Evolutionary conservation across 768 basidiomycete genomes (phyloP).

Genomic region (Pleurotus djamor): DNA sequence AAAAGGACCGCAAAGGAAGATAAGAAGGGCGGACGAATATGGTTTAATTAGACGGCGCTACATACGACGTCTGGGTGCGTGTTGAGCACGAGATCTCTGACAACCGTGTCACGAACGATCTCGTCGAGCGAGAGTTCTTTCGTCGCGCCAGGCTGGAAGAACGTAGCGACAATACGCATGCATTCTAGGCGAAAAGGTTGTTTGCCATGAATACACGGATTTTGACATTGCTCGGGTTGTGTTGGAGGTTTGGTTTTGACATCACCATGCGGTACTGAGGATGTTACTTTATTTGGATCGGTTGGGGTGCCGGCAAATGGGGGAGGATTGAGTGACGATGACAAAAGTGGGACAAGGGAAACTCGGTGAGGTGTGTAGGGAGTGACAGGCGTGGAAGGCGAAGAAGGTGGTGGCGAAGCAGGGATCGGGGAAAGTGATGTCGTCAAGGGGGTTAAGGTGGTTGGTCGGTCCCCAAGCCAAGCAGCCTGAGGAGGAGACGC

Average conservation of each 20-base stretch:
- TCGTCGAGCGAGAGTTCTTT: slow-evolving; percentile 27
- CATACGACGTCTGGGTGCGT: slow-evolving; percentile 35
- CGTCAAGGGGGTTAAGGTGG: background rate
- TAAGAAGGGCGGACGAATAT: background rate
- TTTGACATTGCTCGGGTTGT: slow-evolving; percentile 14
- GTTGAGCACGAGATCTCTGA: slow-evolving; percentile 22
- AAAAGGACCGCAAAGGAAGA: background rate
- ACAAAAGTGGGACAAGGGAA: slow-evolving; percentile 4
- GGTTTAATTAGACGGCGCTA: background rate
- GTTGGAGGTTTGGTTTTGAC: slow-evolving; percentile 8
- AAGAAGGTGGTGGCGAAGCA: background rate
- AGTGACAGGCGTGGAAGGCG: slow-evolving; percentile 5
- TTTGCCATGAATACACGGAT: slow-evolving; percentile 4
- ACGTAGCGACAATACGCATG: slow-evolving; percentile 25
- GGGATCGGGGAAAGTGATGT: background rate
- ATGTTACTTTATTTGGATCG: slow-evolving; percentile 7
- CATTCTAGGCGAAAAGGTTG: slow-evolving; percentile 22
- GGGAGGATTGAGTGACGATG: background rate
- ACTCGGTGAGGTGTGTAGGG: slow-evolving; percentile 4
- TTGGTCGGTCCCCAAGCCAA: background rate
- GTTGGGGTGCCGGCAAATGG: background rate
- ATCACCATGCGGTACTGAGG: slow-evolving; percentile 1
- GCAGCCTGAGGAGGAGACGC: background rate
- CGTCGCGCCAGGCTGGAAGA: slow-evolving; percentile 21
- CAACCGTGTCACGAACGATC: slow-evolving; percentile 20